A percentile compares a stretch with the other conserved stretches of the same genome.
Evolutionary conservation across 2,329 filamentous ascomycete species (phyloP).

Genomic region (Dothideomycetes sp.): DNA sequence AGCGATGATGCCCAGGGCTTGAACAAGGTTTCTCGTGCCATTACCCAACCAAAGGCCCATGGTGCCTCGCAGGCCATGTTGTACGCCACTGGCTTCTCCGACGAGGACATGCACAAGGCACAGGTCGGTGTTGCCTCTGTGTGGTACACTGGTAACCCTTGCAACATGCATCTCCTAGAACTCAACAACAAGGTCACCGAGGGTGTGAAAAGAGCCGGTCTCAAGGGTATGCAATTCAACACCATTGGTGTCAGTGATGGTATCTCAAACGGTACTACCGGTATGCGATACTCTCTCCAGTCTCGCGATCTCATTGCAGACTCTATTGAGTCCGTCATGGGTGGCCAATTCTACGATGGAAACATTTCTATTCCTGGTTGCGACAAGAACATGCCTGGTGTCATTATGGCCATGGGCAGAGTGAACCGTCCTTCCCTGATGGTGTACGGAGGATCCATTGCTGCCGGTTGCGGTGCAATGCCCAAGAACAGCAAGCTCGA

Average conservation of each 20-base stretch:
- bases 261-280: conserved; percentile 95
- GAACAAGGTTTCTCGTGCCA: conserved; percentile 73
- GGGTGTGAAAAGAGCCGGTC: conserved; percentile 58
- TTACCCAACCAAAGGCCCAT: conserved; percentile 97
- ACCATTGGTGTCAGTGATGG: conserved; percentile 95
- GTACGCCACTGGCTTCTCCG: conserved; percentile 81
- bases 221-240: conserved; percentile 96
- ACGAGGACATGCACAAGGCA: conserved; percentile 86
- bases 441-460: conserved; percentile 94
- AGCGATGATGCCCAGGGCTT: conserved; percentile 29
- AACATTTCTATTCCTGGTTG: conserved; percentile 96
- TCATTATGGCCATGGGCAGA: conserved; percentile 71
- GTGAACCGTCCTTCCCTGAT: conserved; percentile 91
- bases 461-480: conserved; percentile 70
- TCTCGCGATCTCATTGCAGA: conserved; percentile 95
- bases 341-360: conserved; percentile 95
- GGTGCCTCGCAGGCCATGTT: conserved; percentile 98
- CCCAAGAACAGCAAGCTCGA: conserved; percentile 66
- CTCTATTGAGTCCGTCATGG: conserved; percentile 98
- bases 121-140: conserved; percentile 97
- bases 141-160: conserved; percentile 96
- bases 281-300: conserved; percentile 78
- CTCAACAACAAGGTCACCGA: conserved; percentile 69
- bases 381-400: conserved; percentile 95
- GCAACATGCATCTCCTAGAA: conserved; percentile 97